Percentiles rank a stretch among this genome's conserved stretches.
Evolutionary conservation across 1,139 yeast genomes (phyloP).

Genomic region (Debaryomyces fabryi): DNA sequence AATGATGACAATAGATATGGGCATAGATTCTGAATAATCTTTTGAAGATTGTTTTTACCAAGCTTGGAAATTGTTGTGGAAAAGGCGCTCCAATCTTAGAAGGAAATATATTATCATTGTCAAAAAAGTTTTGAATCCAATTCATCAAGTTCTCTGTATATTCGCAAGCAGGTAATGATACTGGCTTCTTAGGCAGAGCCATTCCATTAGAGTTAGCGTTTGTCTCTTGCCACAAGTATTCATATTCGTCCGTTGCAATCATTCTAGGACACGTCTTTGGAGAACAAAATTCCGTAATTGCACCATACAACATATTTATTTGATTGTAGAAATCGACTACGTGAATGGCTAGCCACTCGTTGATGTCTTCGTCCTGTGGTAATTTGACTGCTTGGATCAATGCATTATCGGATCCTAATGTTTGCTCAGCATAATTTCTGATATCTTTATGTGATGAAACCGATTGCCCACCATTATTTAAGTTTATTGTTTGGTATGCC

Average conservation of each 20-base stretch:
- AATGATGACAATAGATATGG: constrained; percentile 96
- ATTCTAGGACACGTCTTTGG: constrained; percentile 90
- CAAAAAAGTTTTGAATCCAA: constrained; percentile 91
- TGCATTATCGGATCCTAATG: constrained; percentile 90
- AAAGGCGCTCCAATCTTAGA: constrained; percentile 87
- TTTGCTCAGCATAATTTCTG: constrained; percentile 88
- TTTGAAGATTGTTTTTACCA: constrained; percentile 84
- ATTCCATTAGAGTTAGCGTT: constrained; percentile 44
- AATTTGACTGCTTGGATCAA: constrained; percentile 89
- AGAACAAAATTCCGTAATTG: constrained; percentile 94
- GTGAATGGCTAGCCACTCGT: constrained; percentile 97
- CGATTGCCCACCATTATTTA: constrained; percentile 32
- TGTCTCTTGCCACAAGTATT: constrained; percentile 91
- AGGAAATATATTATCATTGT: constrained; percentile 89
- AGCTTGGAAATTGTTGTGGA: constrained; percentile 66
- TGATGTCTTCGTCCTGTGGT: constrained; percentile 89
- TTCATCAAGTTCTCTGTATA: constrained; percentile 90
- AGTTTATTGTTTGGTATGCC: constrained; percentile 32
- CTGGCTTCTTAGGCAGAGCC: constrained; percentile 55
- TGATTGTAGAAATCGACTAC: constrained; percentile 91
- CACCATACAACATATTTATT: constrained; percentile 93
- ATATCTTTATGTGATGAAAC: constrained; percentile 70
- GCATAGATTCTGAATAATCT: constrained; percentile 95
- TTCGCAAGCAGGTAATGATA: constrained; percentile 81
- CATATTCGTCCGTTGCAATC: constrained; percentile 97